Base-by-base conservation (phyloP, 2,329 filamentous ascomycete genomes). In the Camptophora hylomeconis region DNA sequence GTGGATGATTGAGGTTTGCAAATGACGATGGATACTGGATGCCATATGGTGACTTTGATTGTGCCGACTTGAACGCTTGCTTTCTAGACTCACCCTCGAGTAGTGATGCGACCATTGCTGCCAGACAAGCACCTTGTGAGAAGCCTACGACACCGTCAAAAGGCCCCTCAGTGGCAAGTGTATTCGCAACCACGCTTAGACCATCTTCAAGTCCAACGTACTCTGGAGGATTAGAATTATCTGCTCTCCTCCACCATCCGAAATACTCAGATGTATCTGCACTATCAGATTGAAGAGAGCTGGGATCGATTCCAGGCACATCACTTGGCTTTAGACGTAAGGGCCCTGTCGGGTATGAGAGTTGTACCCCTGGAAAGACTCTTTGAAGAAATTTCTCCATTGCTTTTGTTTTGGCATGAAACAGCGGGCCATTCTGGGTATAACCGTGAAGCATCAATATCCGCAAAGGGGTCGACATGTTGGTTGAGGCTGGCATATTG, bases 341-440 rank as follows among this genome's bases (percentile, higher is more conserved):
- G 3, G 80, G 80, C 0, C 54, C 80, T 0, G 77, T 81, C 4
- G 78, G 76, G 56, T 80, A 84, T 48, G 72, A 54, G 30, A 82
- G 63, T 3, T 62, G 53, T 20, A 75, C 56, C 31, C 68, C 57
- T 6, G 72, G 67, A 39, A 94, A 78, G 16, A 72, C 60, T 49
- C 92, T 93, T 36, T 63, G 54, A 33, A 94, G 68, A 30, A 76
- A 63, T 54, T 94, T 93, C 45, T 84, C 73, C 1, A 94, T 64
- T 7, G 82, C 82, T 52, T 83, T 80, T 24, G 82, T 92, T 61
- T 94, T 94, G 53, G 77, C 71, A 51, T 73, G 77, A 69, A 94
- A 94, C 39, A 84, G 63, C 3, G 75, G 56, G 3, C 86, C 84
- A 16, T 81, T 92, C 63, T 95, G 87, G 5, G 87, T 93, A 68